A percentile compares a stretch with the other conserved stretches of the same genome.
Conservation (phyloP, 176 grass and related monocot species). For the Triticum urartu region DNA sequence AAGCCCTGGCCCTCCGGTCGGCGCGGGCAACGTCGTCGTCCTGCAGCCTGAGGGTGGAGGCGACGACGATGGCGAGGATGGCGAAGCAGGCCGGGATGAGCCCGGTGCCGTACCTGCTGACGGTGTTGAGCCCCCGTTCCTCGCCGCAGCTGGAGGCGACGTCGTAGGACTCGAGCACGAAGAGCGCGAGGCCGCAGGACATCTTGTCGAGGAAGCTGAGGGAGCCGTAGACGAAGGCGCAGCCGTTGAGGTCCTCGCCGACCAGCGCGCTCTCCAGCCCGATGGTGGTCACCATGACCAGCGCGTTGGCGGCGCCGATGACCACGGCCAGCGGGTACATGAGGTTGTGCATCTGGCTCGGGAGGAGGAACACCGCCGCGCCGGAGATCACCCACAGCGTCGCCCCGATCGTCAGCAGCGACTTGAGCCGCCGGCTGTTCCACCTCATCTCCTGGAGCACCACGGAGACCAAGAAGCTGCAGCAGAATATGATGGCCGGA, state of each 20-base stretch:
- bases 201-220: conserved; percentile 81
- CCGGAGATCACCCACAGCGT: conserved; percentile 68
- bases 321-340: conserved; percentile 65
- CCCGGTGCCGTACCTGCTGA: conserved; percentile 52
- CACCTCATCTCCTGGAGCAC: conserved; percentile 63
- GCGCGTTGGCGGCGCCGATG: conserved; percentile 62
- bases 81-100: conserved; percentile 54
- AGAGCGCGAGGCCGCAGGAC: conserved; percentile 63
- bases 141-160: conserved; percentile 26
- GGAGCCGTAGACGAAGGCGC: conserved; percentile 67
- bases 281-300: conserved; percentile 62
- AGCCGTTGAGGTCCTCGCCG: conserved; percentile 63
- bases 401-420: conserved; percentile 51
- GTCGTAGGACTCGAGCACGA: conserved; percentile 68
- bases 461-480: conserved; percentile 66
- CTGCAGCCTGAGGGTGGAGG: conserved; percentile 40
- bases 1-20: background rate
- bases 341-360: conserved; percentile 49
- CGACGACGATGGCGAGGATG: conserved; percentile 35
- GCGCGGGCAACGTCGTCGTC: background rate
- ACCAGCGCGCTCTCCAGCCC: conserved; percentile 66
- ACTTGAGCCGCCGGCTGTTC: conserved; percentile 58
- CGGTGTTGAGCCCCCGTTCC: conserved; percentile 38
- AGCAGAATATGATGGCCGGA: conserved; percentile 70
- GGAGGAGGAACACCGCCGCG: conserved; percentile 56